phyloP scores from a whole-genome alignment of 805 yeast species.

The Wickerhamomyces silvicola region DNA sequence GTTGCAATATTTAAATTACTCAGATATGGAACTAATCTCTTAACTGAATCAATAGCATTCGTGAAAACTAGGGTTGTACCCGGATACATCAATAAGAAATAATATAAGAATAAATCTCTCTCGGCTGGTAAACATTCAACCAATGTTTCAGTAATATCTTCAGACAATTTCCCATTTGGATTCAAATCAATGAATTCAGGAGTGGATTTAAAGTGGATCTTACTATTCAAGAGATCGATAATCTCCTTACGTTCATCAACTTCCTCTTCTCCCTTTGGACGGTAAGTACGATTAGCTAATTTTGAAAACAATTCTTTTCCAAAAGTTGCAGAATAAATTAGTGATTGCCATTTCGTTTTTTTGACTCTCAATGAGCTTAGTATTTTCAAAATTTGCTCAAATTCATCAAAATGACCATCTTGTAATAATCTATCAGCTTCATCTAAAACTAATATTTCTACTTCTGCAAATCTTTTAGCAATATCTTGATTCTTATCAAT shows the following conservation, averaged over 20 bases:
- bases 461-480: slow-evolving; percentile 33
- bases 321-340: slow-evolving; percentile 95
- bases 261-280: slow-evolving; percentile 19
- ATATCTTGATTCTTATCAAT: slow-evolving; percentile 50
- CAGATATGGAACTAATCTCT: slow-evolving; percentile 72
- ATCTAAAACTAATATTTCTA: slow-evolving; percentile 65
- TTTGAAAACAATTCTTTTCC: slow-evolving; percentile 76
- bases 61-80: slow-evolving; percentile 89
- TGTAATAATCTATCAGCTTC: slow-evolving; percentile 95
- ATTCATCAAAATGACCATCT: slow-evolving; percentile 94
- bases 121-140: slow-evolving; percentile 89
- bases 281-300: slow-evolving; percentile 39
- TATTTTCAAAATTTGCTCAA: slow-evolving; percentile 70
- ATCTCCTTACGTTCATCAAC: slow-evolving; percentile 48
- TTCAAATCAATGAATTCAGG: slow-evolving; percentile 80
- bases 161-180: slow-evolving; percentile 75
- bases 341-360: slow-evolving; percentile 61
- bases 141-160: slow-evolving; percentile 72
- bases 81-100: slow-evolving; percentile 78
- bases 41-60: slow-evolving; percentile 92
- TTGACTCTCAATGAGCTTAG: slow-evolving; percentile 46
- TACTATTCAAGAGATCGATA: slow-evolving; percentile 54
- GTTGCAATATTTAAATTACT: slow-evolving; percentile 60
- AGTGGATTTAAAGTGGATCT: slow-evolving; percentile 62
- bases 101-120: slow-evolving; percentile 84